These are phyloP conservation scores for Plasmodium reichenowi DNA, from an alignment of 169 alveolate species.

Conservation along the genomic window DNA sequence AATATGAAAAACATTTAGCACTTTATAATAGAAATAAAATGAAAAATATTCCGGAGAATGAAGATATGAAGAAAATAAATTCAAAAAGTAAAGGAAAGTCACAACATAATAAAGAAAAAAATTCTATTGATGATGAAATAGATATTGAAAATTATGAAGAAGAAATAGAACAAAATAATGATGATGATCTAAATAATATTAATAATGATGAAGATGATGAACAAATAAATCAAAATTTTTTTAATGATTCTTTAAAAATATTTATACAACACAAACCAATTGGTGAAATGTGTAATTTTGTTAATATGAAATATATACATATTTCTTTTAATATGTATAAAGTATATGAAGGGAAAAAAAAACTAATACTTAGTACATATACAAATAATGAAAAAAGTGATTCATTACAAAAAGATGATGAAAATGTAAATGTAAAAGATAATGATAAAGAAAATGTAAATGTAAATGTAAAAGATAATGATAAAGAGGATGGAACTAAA, in stretches of 20 bases:
- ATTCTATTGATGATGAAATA: not conserved
- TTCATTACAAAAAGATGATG: not conserved
- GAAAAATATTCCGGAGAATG: not conserved
- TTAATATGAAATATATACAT: conserved; percentile 34
- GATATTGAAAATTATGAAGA: conserved; percentile 25
- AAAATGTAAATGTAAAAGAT: not conserved
- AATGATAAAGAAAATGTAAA: not conserved
- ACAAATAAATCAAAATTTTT: not conserved
- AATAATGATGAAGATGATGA: conserved; percentile 32
- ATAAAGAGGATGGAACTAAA: not conserved
- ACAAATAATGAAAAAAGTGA: conserved; percentile 8
- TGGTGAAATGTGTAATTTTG: conserved; percentile 51
- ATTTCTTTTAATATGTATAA: conserved; percentile 54
- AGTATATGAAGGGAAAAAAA: conserved; percentile 32
- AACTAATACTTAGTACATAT: conserved; percentile 59
- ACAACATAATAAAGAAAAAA: not conserved
- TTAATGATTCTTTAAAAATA: conserved; percentile 27
- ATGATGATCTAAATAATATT: not conserved
- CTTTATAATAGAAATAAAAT: no score
- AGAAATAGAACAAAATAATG: not conserved
- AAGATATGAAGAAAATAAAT: not conserved
- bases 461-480: no score
- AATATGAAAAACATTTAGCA: no score
- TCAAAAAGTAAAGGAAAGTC: not conserved
- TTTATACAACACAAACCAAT: conserved; percentile 57